Evolutionary conservation across 2,329 filamentous ascomycete genomes (phyloP), one percentile per base, ranked within the genome.

Genomic region (Aspergillus sp.): DNA sequence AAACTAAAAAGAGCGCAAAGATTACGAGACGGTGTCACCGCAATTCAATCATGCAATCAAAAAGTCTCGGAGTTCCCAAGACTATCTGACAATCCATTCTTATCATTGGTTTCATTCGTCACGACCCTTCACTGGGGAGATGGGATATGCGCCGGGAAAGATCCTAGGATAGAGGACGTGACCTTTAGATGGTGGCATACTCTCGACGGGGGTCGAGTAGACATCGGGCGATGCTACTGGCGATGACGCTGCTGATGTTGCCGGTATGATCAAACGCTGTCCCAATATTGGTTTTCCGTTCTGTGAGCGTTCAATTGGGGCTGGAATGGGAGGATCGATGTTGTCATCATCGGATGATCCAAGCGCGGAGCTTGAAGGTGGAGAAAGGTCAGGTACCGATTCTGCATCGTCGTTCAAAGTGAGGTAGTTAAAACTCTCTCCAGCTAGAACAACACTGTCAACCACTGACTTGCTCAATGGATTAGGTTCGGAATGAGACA

Each of bases 361-460:
- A 53, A 20, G 24, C 11, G 20, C 51, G 26, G 51, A 53, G 18
- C 51, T 45, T 42, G 51, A 53, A 26, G 51, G 51, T 26, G 51
- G 51, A 53, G 51, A 53, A 29, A 53, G 32, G 18, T 32, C 51
- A 45, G 51, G 51, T 14, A 53, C 31, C 51, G 51, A 53, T 53
- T 53, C 51, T 10, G 32, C 32, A 53, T 53, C 51, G 51, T 45
- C 51, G 20, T 53, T 26, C 29, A 52, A 26, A 26, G 39, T 39
- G 16, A 39, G 50, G 10, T 14, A 10, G 31, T 4, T 32, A 7
- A 32, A 4, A 11, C 31, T 24, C 50, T 52, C 32, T 12, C 18
- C 32, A 53, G 32, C 24, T 18, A 42, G 18, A n/a, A 18, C 42
- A 53, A 12, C 51, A 26, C 42, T 45, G 18, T 45, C 6, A 12